Evolutionary conservation across 257 asterid genomes (phyloP).

Genomic region (Craterostigma plantagineum): DNA sequence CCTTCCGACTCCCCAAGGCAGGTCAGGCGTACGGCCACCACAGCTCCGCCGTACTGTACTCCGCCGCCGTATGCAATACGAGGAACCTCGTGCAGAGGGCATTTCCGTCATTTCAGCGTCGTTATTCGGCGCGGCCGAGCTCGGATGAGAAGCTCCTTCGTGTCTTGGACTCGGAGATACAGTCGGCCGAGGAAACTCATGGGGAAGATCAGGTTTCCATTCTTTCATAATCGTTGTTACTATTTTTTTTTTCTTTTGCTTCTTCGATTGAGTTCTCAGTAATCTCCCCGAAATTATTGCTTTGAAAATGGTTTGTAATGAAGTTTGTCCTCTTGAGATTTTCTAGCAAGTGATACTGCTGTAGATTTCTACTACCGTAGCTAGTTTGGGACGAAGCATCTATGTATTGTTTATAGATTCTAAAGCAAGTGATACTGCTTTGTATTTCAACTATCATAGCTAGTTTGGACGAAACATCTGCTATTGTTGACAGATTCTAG

Average conservation of each 20-base stretch:
- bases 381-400: no score
- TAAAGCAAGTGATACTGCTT: no score
- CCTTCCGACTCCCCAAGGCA: constrained; percentile 21
- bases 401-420: no score
- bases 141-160: constrained; percentile 40
- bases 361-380: no score
- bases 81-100: constrained; percentile 14
- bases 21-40: constrained; percentile 24
- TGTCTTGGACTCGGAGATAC: constrained; percentile 37
- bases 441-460: no score
- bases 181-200: constrained; percentile 27
- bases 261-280: background rate
- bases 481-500: no score
- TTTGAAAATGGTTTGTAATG: no score
- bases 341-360: no score
- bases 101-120: constrained; percentile 25
- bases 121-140: constrained; percentile 20
- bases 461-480: no score
- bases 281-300: no score
- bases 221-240: background rate
- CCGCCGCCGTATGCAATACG: constrained; percentile 16
- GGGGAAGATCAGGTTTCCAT: constrained; percentile 18
- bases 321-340: no score
- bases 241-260: background rate
- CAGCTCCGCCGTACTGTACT: constrained; percentile 19